These are phyloP conservation scores for Alternaria sp. DNA, from an alignment of 2,329 filamentous ascomycete species.

Conservation along the genomic window DNA sequence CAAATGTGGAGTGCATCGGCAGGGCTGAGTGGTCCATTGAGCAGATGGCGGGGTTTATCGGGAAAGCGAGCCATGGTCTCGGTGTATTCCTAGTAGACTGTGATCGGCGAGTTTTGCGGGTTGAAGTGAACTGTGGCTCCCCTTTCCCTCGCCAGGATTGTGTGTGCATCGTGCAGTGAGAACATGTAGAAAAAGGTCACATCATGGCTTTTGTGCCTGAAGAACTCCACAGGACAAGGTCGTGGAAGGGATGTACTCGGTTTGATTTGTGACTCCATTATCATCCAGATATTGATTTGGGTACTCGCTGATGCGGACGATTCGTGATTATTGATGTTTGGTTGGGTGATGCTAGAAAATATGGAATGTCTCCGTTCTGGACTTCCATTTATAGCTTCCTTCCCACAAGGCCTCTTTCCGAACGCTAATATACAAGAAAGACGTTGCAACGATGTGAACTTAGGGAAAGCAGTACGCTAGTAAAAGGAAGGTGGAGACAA, in stretches of 20 bases:
- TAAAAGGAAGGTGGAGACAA: not conserved
- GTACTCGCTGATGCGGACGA: not conserved
- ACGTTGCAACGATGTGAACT: not conserved
- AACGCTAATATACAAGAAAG: not conserved
- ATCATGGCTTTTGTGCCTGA: conserved; percentile 12
- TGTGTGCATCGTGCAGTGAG: conserved; percentile 1
- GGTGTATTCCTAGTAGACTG: conserved; percentile 1
- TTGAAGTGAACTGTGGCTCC: not conserved
- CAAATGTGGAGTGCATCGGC: not conserved
- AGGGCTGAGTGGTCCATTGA: not conserved
- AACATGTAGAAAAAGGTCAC: conserved; percentile 29
- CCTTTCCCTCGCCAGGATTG: not conserved
- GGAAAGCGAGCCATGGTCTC: not conserved
- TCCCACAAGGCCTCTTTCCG: not conserved
- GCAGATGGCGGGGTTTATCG: not conserved
- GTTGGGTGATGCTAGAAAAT: not conserved
- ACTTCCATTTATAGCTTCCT: not conserved
- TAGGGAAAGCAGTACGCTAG: not conserved
- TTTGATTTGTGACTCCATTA: not conserved
- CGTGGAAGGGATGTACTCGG: not conserved
- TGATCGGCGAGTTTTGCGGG: not conserved
- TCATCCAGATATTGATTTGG: not conserved
- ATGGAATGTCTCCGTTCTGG: not conserved
- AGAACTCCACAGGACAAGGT: not conserved
- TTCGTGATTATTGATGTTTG: not conserved